Base-by-base conservation (phyloP, 164 flowering plant species). In the Brasenia schreberi region DNA sequence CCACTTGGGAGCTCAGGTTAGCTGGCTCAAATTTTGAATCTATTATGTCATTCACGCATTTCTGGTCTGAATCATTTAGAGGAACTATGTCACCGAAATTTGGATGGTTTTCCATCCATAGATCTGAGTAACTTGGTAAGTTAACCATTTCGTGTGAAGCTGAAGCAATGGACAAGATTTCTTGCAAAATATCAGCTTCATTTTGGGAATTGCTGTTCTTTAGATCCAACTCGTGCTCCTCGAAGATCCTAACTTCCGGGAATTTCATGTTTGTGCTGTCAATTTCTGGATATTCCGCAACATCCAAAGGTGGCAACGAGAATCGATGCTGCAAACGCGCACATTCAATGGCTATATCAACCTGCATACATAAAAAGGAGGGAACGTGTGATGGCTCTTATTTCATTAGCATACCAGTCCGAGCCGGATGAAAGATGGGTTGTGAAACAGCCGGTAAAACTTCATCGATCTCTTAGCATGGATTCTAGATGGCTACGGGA, bases 311-410 rank as follows among this genome's bases (percentile, higher is more conserved):
- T 42, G 96, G 93, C 72, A 85, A 44, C 7, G 85, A 59, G 56
- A 85, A 75, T 42, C 89, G 65, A 67, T 90, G 86, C 65, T 92
- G 93, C 77, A 92, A 62, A 75, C 90, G 81, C 10, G 95, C 89
- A 72, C 96, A 84, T 66, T 90, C 93, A 61, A 88, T 63, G 68
- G 93, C 96, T 58, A 87, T 71, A 64, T 87, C 91, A 52, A 85
- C 95, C 96, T 90, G 73, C 49, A 62, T 64, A 64, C 45, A 61
- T 4, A 17, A 59, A 63, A 49, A 17, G 52, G 49, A 19, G 18
- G 7, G 18, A 16, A 49, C 4, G 56, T 9, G 56, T 49, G 56
- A 14, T 9, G 4, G 39, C 39, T 33, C 39, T 33, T 33, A 33
- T 33, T 33, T 33, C 39, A 33, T 33, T 33, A 33, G 3, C 39